Conservation (phyloP, 1,284 basidiomycete species). For the Trichosporon faecale region DNA sequence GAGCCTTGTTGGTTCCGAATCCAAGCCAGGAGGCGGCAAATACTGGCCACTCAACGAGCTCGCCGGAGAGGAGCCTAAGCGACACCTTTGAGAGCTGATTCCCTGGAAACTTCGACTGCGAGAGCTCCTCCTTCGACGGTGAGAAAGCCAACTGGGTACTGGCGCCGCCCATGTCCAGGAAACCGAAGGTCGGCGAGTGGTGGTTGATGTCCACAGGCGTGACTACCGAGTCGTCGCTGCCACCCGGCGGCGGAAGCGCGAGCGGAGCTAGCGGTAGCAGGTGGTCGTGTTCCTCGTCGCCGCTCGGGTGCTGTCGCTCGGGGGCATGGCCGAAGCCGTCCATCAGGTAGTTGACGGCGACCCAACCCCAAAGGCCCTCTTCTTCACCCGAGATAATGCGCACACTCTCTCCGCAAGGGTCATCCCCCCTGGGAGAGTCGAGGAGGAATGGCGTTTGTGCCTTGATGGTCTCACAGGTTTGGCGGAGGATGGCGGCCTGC, state of each 20-base stretch:
- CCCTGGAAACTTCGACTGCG: slow-evolving; percentile 52
- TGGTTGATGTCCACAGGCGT: slow-evolving; percentile 51
- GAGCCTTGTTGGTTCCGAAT: slow-evolving; percentile 93
- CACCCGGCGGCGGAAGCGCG: slow-evolving; percentile 35
- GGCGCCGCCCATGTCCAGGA: slow-evolving; percentile 98
- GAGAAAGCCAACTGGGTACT: slow-evolving; percentile 97
- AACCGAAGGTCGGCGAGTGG: slow-evolving; percentile 79
- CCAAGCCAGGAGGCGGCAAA: slow-evolving; percentile 99
- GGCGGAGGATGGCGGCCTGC: slow-evolving; percentile 68
- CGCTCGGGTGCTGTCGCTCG: slow-evolving; percentile 15
- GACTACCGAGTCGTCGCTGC: slow-evolving; percentile 29
- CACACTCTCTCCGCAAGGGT: slow-evolving; percentile 83
- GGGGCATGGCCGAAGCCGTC: slow-evolving; percentile 75
- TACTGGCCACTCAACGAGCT: slow-evolving; percentile 83
- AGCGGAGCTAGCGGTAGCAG: slow-evolving; percentile 43
- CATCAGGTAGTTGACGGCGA: slow-evolving; percentile 98
- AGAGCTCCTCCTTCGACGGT: slow-evolving; percentile 58
- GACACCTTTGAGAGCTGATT: slow-evolving; percentile 75
- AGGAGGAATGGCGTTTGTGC: slow-evolving; percentile 59
- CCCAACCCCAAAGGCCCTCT: slow-evolving; percentile 97
- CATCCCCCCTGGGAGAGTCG: slow-evolving; percentile 57
- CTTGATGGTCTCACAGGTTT: slow-evolving; percentile 74
- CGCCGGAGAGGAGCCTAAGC: slow-evolving; percentile 75
- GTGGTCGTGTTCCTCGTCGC: slow-evolving; percentile 33
- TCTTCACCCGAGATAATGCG: slow-evolving; percentile 97